These are phyloP conservation scores for Dendrobium chrysotoxum DNA, from an alignment of 106 monocot species.

Conservation along the genomic window DNA sequence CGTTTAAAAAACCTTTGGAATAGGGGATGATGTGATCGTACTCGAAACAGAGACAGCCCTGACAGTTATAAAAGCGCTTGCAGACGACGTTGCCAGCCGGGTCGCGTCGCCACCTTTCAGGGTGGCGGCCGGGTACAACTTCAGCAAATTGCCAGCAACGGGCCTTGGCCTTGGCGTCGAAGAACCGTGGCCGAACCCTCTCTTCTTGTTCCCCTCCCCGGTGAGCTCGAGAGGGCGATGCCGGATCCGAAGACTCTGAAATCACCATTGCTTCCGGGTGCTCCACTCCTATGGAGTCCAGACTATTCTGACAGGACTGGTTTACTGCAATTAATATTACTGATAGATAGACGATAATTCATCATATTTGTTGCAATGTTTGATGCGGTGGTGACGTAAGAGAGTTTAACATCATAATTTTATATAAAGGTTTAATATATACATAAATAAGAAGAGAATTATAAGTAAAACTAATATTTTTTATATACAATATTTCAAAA, in stretches of 20 bases:
- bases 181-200: constrained; percentile 51
- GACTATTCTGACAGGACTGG: background rate
- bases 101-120: constrained; percentile 90
- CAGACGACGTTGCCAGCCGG: constrained; percentile 85
- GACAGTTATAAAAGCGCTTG: constrained; percentile 85
- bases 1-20: constrained; percentile 47
- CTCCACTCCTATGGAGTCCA: background rate
- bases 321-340: background rate
- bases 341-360: no score
- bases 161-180: constrained; percentile 55
- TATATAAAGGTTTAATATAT: no score
- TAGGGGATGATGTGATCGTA: constrained; percentile 92
- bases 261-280: background rate
- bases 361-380: no score
- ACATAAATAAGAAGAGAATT: no score
- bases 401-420: no score
- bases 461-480: no score
- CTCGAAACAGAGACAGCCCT: constrained; percentile 95
- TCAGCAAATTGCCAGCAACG: constrained; percentile 84
- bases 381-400: no score
- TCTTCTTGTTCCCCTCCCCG: constrained; percentile 12
- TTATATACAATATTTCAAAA: no score
- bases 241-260: background rate
- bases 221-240: background rate
- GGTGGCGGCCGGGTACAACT: constrained; percentile 71